Evolutionary conservation across 2,329 filamentous ascomycete species (phyloP), one percentile per base, ranked within the genome.

Genomic region (Fusarium poae): DNA sequence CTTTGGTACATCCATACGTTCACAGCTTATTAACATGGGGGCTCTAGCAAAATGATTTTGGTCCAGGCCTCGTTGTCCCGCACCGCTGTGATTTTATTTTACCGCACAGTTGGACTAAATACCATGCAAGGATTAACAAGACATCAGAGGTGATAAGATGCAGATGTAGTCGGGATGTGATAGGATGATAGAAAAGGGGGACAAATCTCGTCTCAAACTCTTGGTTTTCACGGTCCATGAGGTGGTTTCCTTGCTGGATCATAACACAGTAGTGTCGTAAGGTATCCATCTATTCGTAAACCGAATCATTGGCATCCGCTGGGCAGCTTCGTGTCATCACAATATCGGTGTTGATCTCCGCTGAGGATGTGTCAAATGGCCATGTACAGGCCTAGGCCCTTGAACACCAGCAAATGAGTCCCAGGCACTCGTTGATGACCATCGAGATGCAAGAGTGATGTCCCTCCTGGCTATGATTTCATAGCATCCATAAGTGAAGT

Each of bases 401-500:
- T 40, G 34, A 43, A 59, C 27, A 23, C 21, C 35, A 57, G 30
- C 51, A 34, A 29, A 29, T 46, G 27, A 37, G n/a, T 30, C 50
- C 34, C 21, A 37, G 62, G 23, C 57, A 67, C 51, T 34, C 16
- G 27, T 30, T 30, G 43, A 57, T 39, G 51, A 32, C 44, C 42
- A 62, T 66, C 55, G 43, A 61, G 60, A 66, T 69, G 54, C 23
- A 44, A 46, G 52, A 54, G 53, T 13, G 39, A 43, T 39, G 32
- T 34, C 42, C 39, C 21, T 44, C 21, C 44, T 46, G 37, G 43
- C 43, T 29, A 65, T 68, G 65, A 61, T 61, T 65, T 65, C 59
- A 56, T 53, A 49, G 50, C 64, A 60, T 65, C 65, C 54, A 50
- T 68, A 20, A 39, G 59, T 44, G 44, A 68, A 57, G 51, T 46